Base-by-base conservation (phyloP, 805 yeast genomes). In the Metschnikowia cubensis region DNA sequence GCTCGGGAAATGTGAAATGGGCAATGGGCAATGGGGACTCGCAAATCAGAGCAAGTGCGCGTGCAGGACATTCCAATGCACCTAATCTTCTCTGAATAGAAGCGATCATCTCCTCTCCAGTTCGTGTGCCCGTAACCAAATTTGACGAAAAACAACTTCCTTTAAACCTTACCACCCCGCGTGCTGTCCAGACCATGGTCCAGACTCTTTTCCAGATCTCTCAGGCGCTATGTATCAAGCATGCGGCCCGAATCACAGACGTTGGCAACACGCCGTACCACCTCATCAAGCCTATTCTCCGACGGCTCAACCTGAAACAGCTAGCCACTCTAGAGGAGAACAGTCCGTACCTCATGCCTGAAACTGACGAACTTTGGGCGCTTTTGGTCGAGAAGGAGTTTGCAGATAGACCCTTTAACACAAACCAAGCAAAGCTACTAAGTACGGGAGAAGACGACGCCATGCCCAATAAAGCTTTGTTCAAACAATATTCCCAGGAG, bases 281-380 rank as follows among this genome's bases (percentile, higher is more conserved):
- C 57, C 59, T 80, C 13, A 65, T 79, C 10, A 72, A 67, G 54
- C 82, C 84, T 0, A 63, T 80, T 1, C 63, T 80, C 11, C 59
- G 55, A 50, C 71, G 70, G 48, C 75, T 79, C 69, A 68, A 60
- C 36, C 62, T 67, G 14, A 74, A 70, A 51, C 75, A 79, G 43
- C 63, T 80, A 15, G 61, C 61, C 34, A 49, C 55, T 6, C 65
- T 79, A 0, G 84, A 80, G 58, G 50, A 49, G 1, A 62, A 57
- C 42, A 75, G 80, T 39, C 77, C 79, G 4, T 77, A 68, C 21
- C 56, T 80, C 1, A 60, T 60, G 6, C 70, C 74, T 1, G 61
- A 68, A 38, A 64, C 77, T 3, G 82, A 79, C 52, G 66, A 63
- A 5, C 54, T 80, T 33, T 80, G 84, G 84, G 60, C 58, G 36